Evolutionary conservation across 2,329 filamentous ascomycete genomes (phyloP), one percentile per base, ranked within the genome.

Genomic region (Colletotrichum eleusines): DNA sequence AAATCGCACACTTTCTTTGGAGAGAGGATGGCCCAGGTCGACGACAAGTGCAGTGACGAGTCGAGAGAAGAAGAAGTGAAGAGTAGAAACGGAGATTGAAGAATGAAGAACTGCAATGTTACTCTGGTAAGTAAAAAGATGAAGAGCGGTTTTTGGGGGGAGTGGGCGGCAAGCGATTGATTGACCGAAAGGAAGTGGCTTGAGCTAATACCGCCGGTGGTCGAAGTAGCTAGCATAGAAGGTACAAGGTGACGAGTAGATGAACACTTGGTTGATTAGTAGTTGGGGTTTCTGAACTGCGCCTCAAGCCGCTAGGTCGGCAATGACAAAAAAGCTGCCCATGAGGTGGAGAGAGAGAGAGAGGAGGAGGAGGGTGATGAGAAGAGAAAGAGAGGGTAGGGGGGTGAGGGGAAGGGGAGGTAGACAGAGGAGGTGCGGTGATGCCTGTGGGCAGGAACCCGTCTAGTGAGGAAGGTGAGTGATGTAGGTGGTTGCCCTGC

Each of bases 301-400:
- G 69, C 69, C 69, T 42, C 64, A 59, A 68, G 64, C 35, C 58
- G 69, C 69, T 69, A 68, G 59, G 33, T 51, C 48, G 46, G 31
- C 42, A 40, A 38, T 31, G 53, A 59, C n/a, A 51, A 51, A 48
- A 51, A 31, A 44, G 58, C 51, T 62, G 51, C 53, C 58, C 63
- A 54, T 26, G 26, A 40, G 20, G 7, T 16, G 40, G 16, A 8
- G 40, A 7, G 40, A 8, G 40, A 18, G 42, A 40, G 38, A 40
- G 44, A 46, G 18, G 23, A 53, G 44, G 51, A 18, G 3, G 28
- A 28, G 31, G 44, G 8, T 6, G 16, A 20, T 7, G 46, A n/a
- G 12, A 18, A 31, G 16, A 12, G 8, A 4, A 4, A n/a, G 42
- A n/a, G 26, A 50, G 14, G 60, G 8, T n/a, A n/a, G n/a, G n/a